Evolutionary conservation across 164 flowering plant genomes (phyloP).

Genomic region (Platanus orientalis): DNA sequence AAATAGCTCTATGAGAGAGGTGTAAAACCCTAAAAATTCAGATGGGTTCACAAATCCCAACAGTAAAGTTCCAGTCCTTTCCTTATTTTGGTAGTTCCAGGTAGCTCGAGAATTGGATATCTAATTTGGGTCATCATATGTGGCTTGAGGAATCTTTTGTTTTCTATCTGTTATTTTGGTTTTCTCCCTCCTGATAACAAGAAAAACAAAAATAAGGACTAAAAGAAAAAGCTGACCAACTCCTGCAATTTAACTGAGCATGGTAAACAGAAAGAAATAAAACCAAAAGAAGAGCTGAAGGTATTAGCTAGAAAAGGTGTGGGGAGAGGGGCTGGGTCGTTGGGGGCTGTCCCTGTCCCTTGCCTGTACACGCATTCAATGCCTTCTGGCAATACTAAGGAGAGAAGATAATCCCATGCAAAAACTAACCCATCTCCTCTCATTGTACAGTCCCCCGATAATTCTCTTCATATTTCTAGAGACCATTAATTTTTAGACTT

Average conservation of each 20-base stretch:
- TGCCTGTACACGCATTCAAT: conserved; percentile 34
- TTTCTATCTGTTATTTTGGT: background rate
- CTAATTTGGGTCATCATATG: background rate
- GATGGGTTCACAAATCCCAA: background rate
- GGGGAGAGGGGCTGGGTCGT: conserved; percentile 3
- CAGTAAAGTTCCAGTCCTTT: conserved; percentile 5
- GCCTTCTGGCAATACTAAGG: conserved; percentile 37
- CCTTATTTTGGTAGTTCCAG: background rate
- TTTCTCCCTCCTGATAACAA: background rate
- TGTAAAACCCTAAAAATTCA: background rate
- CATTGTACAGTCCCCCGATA: conserved; percentile 17
- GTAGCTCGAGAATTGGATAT: background rate
- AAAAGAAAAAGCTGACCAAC: conserved; percentile 3
- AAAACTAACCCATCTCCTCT: conserved; percentile 20
- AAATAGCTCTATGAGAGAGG: background rate
- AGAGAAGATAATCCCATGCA: conserved; percentile 28
- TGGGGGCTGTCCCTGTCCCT: conserved; percentile 15
- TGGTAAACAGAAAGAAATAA: background rate
- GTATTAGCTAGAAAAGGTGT: background rate
- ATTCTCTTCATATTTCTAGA: conserved; percentile 17
- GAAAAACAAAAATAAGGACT: background rate
- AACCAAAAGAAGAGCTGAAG: background rate
- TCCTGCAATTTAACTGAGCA: background rate
- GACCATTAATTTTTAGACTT: too few relatives aligned
- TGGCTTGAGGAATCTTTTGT: background rate